Evolutionary conservation across 176 grass and related monocot genomes (phyloP).

Genomic region (Ananas comosus): DNA sequence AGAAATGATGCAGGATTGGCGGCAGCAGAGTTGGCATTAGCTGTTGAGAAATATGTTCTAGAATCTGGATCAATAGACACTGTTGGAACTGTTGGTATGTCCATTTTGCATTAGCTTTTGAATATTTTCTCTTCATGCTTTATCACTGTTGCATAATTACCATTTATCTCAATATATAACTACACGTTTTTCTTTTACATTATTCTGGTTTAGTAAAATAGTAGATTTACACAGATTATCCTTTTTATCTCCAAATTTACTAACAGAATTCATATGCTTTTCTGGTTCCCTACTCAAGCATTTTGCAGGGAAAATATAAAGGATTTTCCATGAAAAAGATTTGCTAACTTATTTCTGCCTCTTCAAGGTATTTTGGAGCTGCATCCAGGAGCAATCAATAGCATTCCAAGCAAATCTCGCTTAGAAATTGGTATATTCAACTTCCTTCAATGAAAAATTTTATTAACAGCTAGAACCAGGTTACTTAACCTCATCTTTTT

Average conservation of each 20-base stretch:
- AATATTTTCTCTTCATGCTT: neutral
- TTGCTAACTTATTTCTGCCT: slow-evolving; percentile 19
- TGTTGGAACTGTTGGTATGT: slow-evolving; percentile 81
- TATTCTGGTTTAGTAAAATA: neutral
- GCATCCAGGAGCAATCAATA: slow-evolving; percentile 96
- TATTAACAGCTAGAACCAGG: neutral
- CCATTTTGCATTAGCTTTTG: neutral
- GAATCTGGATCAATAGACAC: slow-evolving; percentile 90
- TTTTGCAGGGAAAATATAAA: too few species aligned
- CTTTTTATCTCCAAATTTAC: neutral
- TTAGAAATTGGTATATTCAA: slow-evolving; percentile 75
- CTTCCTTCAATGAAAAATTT: slow-evolving; percentile 6
- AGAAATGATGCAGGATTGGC: slow-evolving; percentile 94
- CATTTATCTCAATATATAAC: neutral
- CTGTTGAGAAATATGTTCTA: slow-evolving; percentile 82
- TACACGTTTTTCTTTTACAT: neutral
- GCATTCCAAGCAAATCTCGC: slow-evolving; percentile 96
- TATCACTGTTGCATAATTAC: neutral
- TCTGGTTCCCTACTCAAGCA: neutral
- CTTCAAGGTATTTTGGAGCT: slow-evolving; percentile 80
- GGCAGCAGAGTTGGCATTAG: slow-evolving; percentile 77
- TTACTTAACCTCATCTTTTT: too few species aligned
- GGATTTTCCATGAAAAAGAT: neutral
- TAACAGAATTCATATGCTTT: neutral
- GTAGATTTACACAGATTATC: neutral